A percentile compares a stretch with the other conserved stretches of the same genome.
phyloP scores from a whole-genome alignment of 108 stramenopile species.

The Cyclotella distinguenda region DNA sequence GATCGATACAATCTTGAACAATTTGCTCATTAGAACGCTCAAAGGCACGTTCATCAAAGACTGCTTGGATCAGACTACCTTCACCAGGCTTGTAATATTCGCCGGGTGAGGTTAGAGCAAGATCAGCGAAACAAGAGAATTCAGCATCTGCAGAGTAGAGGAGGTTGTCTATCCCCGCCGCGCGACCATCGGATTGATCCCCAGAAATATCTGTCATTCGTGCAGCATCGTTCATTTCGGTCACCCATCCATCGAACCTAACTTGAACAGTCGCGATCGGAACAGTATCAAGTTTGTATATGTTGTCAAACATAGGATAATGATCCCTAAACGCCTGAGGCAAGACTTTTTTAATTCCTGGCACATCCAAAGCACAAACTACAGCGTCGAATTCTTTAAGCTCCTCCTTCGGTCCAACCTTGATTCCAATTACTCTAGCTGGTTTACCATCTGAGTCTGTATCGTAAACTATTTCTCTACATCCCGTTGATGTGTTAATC shows the following conservation, averaged over 20 bases:
- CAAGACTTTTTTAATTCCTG: conserved; percentile 94
- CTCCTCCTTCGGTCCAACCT: conserved; percentile 67
- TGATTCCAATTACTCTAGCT: conserved; percentile 81
- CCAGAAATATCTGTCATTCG: conserved; percentile 87
- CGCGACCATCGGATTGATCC: conserved; percentile 87
- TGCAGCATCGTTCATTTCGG: conserved; percentile 86
- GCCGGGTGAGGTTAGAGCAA: conserved; percentile 90
- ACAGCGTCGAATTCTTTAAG: conserved; percentile 84
- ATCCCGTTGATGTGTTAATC: conserved; percentile 66
- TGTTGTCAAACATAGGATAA: conserved; percentile 90
- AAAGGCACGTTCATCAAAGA: conserved; percentile 89
- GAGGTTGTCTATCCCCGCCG: conserved; percentile 92
- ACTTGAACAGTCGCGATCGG: conserved; percentile 97
- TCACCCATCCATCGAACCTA: conserved; percentile 96
- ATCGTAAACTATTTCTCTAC: conserved; percentile 83
- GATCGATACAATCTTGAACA: conserved; percentile 84
- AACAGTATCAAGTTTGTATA: conserved; percentile 95
- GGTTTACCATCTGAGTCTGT: conserved; percentile 78
- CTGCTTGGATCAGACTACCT: conserved; percentile 86
- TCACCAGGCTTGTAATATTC: conserved; percentile 94
- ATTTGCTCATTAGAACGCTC: conserved; percentile 76
- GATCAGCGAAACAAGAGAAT: conserved; percentile 96
- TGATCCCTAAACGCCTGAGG: conserved; percentile 86
- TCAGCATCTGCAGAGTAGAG: conserved; percentile 95
- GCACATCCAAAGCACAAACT: conserved; percentile 90